Percentiles rank a stretch among this genome's conserved stretches.
phyloP scores from a whole-genome alignment of 1,139 yeast genomes.

The Sugiyamaella paludigena region DNA sequence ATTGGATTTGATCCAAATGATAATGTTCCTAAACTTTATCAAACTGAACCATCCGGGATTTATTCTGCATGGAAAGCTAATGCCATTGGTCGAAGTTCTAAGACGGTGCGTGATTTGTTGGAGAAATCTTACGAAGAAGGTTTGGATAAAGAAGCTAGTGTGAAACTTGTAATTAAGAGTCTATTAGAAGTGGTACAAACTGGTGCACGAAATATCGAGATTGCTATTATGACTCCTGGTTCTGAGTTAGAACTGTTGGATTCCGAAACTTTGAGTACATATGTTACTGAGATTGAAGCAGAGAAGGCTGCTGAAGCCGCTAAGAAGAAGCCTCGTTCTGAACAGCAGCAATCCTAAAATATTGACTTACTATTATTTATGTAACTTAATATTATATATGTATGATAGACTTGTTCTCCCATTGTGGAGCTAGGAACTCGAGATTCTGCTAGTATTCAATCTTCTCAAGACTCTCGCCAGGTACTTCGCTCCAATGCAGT shows the following conservation, averaged over 20 bases:
- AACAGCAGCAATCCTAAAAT: constrained; percentile 8
- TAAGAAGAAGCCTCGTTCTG: constrained; percentile 48
- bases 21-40: constrained; percentile 75
- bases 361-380: not conserved
- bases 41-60: constrained; percentile 97
- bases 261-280: constrained; percentile 69
- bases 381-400: not conserved
- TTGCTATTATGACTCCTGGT: constrained; percentile 78
- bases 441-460: no score
- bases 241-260: constrained; percentile 44
- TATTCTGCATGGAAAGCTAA: constrained; percentile 99
- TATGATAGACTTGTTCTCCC: not conserved
- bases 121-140: constrained; percentile 86
- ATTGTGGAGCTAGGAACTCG: not conserved
- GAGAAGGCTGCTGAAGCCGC: constrained; percentile 92
- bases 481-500: no score
- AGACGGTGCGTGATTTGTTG: constrained; percentile 91
- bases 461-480: no score
- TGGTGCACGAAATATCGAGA: constrained; percentile 94
- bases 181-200: constrained; percentile 96
- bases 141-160: constrained; percentile 67
- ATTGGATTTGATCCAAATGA: constrained; percentile 95
- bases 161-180: constrained; percentile 79
- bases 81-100: constrained; percentile 93
- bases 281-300: constrained; percentile 81